Conservation (phyloP, 2,329 filamentous ascomycete genomes). For the Exophiala oligosperma region DNA sequence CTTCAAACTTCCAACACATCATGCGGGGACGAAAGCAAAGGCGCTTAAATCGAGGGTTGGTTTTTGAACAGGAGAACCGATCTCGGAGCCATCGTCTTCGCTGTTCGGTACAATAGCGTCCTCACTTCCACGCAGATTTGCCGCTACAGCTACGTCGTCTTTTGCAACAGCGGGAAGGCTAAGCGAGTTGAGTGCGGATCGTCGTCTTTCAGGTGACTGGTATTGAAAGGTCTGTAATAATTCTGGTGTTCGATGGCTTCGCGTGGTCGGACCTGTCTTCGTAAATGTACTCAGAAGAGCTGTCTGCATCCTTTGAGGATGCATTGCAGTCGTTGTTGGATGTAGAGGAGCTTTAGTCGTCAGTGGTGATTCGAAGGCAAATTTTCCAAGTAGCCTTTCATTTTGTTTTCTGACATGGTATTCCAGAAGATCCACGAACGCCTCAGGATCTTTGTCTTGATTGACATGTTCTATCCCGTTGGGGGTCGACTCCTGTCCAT, state of each 20-base stretch:
- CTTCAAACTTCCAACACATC: conserved; percentile 13
- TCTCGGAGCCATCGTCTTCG: conserved; percentile 39
- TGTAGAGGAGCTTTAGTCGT: not conserved
- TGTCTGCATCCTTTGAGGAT: conserved; percentile 14
- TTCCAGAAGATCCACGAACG: conserved; percentile 38
- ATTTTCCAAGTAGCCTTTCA: conserved; percentile 37
- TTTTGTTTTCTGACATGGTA: conserved; percentile 40
- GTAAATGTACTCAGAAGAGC: conserved; percentile 16
- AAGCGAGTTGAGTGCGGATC: conserved; percentile 21
- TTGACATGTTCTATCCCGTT: conserved; percentile 7
- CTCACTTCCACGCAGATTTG: conserved; percentile 46
- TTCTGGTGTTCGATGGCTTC: conserved; percentile 2
- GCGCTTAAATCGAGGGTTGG: conserved; percentile 37
- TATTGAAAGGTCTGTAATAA: conserved; percentile 17
- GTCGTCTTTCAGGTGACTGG: conserved; percentile 15
- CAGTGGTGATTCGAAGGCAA: conserved; percentile 31
- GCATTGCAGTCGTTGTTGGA: not conserved
- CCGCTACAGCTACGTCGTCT: not conserved
- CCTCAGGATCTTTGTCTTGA: conserved; percentile 22
- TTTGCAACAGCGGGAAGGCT: not conserved
- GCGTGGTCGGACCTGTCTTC: not conserved
- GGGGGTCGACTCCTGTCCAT: not conserved
- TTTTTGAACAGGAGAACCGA: conserved; percentile 12
- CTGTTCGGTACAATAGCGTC: conserved; percentile 53
- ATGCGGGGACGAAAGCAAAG: conserved; percentile 37